These are phyloP conservation scores for Cylindrotheca closterium DNA, from an alignment of 108 stramenopile genomes.

Conservation along the genomic window DNA sequence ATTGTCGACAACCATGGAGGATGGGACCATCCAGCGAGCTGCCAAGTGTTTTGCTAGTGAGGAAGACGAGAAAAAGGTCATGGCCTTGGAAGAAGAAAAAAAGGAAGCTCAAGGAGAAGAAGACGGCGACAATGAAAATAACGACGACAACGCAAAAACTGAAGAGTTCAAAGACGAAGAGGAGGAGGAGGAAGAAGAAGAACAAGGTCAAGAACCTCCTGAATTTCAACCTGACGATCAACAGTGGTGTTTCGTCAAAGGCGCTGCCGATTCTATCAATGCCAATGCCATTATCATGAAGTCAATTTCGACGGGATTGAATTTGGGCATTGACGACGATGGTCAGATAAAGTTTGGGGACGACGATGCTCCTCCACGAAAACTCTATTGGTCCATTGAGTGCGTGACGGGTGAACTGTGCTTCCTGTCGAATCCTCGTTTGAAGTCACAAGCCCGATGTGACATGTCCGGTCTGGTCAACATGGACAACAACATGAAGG, in stretches of 20 bases:
- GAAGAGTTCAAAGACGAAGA: background rate
- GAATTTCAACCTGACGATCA: background rate
- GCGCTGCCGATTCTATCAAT: slow-evolving; percentile 23
- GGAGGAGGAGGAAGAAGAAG: background rate
- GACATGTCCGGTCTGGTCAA: slow-evolving; percentile 27
- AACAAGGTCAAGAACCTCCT: background rate
- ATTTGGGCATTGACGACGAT: slow-evolving; percentile 22
- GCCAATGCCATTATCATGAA: slow-evolving; percentile 26
- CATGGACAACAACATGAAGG: slow-evolving; percentile 17
- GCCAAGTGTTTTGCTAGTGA: background rate
- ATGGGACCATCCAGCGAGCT: background rate
- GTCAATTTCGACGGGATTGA: slow-evolving; percentile 34
- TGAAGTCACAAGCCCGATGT: slow-evolving; percentile 1
- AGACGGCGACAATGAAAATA: background rate
- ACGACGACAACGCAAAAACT: background rate
- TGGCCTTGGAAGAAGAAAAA: background rate
- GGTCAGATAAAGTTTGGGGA: slow-evolving; percentile 5
- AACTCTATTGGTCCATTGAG: slow-evolving; percentile 10
- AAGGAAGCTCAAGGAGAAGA: background rate
- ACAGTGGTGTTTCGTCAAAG: background rate
- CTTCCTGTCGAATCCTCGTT: slow-evolving; percentile 6
- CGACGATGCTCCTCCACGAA: background rate
- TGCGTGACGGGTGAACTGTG: slow-evolving; percentile 18
- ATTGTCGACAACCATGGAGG: background rate
- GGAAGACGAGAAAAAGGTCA: background rate